A percentile compares a stretch with the other conserved stretches of the same genome.
Evolutionary conservation across 2,329 filamentous ascomycete species (phyloP).

Genomic region (Sporothrix variecibatus): DNA sequence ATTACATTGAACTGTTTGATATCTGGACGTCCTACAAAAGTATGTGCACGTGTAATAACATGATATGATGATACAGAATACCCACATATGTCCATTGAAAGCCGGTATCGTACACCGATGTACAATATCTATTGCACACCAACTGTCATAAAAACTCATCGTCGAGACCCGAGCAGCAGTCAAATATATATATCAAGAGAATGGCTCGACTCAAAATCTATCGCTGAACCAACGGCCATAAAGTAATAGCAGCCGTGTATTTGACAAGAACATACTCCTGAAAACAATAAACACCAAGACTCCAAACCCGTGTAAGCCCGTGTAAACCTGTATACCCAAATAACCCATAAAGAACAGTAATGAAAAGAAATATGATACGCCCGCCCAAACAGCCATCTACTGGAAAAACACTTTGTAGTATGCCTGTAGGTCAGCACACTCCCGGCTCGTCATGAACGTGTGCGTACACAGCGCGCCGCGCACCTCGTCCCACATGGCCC

Average conservation of each 20-base stretch:
- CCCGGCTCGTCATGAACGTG: slow-evolving; percentile 29
- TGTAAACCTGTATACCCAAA: neutral
- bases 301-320: neutral
- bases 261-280: neutral
- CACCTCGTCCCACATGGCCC: slow-evolving; percentile 39
- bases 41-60: too few species aligned
- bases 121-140: too few species aligned
- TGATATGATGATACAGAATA: too few species aligned
- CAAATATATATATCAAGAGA: too few species aligned
- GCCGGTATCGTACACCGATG: too few species aligned
- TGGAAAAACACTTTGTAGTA: slow-evolving; percentile 30
- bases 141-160: too few species aligned
- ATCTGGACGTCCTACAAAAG: too few species aligned
- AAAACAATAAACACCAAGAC: neutral
- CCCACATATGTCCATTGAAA: too few species aligned
- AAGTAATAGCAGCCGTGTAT: neutral
- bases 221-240: too few species aligned
- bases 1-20: neutral
- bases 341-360: neutral
- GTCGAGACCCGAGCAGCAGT: too few species aligned
- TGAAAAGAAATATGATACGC: neutral
- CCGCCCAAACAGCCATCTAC: neutral
- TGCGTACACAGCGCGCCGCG: slow-evolving; percentile 36
- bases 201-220: too few species aligned
- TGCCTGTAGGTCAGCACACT: slow-evolving; percentile 42